phyloP scores from a whole-genome alignment of 345 rosid genomes.

The rapeseed (Brassica napus) region DNA sequence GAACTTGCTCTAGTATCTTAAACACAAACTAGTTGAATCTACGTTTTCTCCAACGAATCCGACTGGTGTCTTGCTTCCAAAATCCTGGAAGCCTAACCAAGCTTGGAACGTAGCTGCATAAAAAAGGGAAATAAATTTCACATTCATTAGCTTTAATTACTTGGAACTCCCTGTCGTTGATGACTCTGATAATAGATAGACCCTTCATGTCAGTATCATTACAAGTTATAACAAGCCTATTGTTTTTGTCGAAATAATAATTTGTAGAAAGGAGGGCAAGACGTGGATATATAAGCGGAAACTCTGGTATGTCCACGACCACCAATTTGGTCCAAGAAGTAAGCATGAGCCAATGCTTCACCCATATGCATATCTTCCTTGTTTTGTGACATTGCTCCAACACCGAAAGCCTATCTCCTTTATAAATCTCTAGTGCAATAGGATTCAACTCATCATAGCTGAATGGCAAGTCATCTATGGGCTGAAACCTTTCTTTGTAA shows the following conservation, averaged over 20 bases:
- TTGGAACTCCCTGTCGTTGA: not conserved
- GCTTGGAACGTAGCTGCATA: slow-evolving; percentile 1
- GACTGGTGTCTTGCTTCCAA: not conserved
- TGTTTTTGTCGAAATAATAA: no score
- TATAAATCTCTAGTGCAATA: not conserved
- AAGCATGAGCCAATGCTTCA: not conserved
- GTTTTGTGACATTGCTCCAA: slow-evolving; percentile 4
- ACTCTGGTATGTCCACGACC: not conserved
- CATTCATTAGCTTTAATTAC: not conserved
- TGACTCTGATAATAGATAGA: not conserved
- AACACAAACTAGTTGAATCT: not conserved
- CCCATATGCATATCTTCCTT: slow-evolving; percentile 10
- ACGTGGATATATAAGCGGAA: not conserved
- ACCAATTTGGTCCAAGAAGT: not conserved
- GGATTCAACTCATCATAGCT: not conserved
- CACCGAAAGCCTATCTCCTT: slow-evolving; percentile 7
- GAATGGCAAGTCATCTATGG: not conserved
- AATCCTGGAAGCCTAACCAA: not conserved
- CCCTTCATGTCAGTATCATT: not conserved
- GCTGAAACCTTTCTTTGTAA: not conserved
- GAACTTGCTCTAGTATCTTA: no score
- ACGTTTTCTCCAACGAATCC: not conserved
- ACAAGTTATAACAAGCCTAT: no score
- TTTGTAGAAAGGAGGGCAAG: not conserved
- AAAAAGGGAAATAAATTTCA: not conserved